Percentiles rank a stretch among this genome's conserved stretches.
phyloP scores from a whole-genome alignment of 2,329 filamentous ascomycete genomes.

The Calonectria honghensis region DNA sequence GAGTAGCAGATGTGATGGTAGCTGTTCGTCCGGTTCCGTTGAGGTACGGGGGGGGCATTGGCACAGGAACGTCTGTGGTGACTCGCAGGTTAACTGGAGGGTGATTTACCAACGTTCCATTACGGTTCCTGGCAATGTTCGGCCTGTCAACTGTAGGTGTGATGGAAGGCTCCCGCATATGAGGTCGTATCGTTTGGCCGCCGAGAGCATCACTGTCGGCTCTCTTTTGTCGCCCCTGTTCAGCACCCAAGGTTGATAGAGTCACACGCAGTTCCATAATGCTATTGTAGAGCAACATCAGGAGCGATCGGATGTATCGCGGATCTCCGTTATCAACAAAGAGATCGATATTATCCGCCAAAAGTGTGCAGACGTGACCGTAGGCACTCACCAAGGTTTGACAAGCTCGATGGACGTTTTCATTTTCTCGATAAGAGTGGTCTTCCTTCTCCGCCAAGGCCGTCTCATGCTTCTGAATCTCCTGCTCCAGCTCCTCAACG shows the following conservation, averaged over 20 bases:
- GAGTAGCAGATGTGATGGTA: constrained; percentile 78
- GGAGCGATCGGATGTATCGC: constrained; percentile 78
- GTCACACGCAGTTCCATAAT: constrained; percentile 80
- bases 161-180: constrained; percentile 70
- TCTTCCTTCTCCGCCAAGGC: constrained; percentile 68
- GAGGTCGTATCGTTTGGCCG: constrained; percentile 70
- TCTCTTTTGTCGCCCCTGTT: constrained; percentile 49
- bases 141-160: constrained; percentile 72
- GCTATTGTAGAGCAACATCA: constrained; percentile 79
- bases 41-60: constrained; percentile 65
- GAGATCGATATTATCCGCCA: constrained; percentile 77
- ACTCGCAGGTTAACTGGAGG: constrained; percentile 73
- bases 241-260: constrained; percentile 59
- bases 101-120: constrained; percentile 66
- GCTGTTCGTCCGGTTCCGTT: constrained; percentile 71
- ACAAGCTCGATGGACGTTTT: constrained; percentile 78
- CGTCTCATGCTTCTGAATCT: constrained; percentile 77
- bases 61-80: constrained; percentile 70
- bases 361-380: constrained; percentile 77
- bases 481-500: constrained; percentile 79
- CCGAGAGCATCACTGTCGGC: constrained; percentile 47
- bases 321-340: constrained; percentile 80
- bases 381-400: constrained; percentile 79
- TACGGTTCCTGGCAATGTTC: constrained; percentile 57
- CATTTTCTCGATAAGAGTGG: constrained; percentile 72